A percentile compares a stretch with the other conserved stretches of the same genome.
Conservation (phyloP, 202 grass and related monocot genomes). For the Brachypodium distachyon region DNA sequence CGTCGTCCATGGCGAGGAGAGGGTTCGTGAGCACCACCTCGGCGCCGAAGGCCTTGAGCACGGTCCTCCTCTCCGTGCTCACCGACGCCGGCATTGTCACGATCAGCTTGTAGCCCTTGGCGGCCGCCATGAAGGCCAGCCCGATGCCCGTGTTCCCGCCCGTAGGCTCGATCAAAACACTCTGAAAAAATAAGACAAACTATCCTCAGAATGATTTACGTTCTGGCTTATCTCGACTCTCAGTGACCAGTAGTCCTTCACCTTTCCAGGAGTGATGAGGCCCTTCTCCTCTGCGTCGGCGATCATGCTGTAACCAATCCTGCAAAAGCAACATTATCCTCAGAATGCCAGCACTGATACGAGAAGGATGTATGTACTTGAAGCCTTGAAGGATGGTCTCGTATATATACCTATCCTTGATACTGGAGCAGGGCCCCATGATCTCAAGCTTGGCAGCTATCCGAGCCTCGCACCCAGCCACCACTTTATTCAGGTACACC, state of each 20-base stretch:
- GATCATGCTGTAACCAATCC: constrained; percentile 57
- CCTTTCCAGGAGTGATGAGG: constrained; percentile 37
- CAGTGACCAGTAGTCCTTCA: not conserved
- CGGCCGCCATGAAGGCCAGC: constrained; percentile 62
- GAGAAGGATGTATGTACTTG: not conserved
- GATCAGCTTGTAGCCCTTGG: constrained; percentile 61
- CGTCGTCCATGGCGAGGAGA: constrained; percentile 49
- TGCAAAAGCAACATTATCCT: not conserved
- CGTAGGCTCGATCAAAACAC: constrained; percentile 75
- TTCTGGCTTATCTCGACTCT: not conserved
- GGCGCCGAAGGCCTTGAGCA: constrained; percentile 63
- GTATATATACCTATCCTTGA: constrained; percentile 62
- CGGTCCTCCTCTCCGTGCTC: constrained; percentile 51
- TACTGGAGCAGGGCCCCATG: constrained; percentile 53
- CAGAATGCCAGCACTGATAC: not conserved
- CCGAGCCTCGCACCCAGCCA: constrained; percentile 16
- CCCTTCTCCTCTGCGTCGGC: constrained; percentile 46
- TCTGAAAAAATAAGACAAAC: not conserved
- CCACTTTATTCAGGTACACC: constrained; percentile 57
- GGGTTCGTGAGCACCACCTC: constrained; percentile 68
- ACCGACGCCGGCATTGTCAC: constrained; percentile 72
- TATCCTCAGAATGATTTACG: not conserved
- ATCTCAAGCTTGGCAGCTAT: constrained; percentile 46
- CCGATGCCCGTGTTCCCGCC: constrained; percentile 71
- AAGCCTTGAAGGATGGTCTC: not conserved